Evolutionary conservation across 495 filamentous ascomycete species (phyloP).

Genomic region (Entonaema liquescens): DNA sequence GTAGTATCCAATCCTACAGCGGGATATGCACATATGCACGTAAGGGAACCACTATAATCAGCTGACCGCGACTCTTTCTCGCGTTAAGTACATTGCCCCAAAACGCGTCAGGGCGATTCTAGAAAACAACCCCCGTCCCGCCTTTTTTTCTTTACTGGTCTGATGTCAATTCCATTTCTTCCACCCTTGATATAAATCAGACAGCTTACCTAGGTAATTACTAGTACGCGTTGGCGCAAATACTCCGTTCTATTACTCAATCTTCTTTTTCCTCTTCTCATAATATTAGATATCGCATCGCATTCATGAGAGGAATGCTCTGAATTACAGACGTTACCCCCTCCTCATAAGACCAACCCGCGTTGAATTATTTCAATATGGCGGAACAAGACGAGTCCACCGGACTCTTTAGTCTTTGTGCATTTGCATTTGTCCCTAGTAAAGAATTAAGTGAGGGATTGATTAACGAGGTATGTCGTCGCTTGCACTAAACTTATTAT

Average conservation of each 20-base stretch:
- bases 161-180: slow-evolving; percentile 20
- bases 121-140: slow-evolving; percentile 36
- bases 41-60: slow-evolving; percentile 23
- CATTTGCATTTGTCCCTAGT: slow-evolving; percentile 57
- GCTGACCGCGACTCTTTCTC: slow-evolving; percentile 38
- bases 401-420: slow-evolving; percentile 50
- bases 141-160: slow-evolving; percentile 13
- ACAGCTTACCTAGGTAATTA: slow-evolving; percentile 1
- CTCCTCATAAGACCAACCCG: background rate
- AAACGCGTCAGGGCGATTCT: slow-evolving; percentile 34
- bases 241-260: background rate
- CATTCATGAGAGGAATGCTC: slow-evolving; percentile 15
- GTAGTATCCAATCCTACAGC: background rate
- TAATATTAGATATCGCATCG: background rate
- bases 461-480: slow-evolving; percentile 55
- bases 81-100: slow-evolving; percentile 36
- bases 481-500: background rate
- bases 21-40: slow-evolving; percentile 10
- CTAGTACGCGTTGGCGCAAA: slow-evolving; percentile 5
- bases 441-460: slow-evolving; percentile 51
- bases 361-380: slow-evolving; percentile 47
- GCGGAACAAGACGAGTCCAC: slow-evolving; percentile 44
- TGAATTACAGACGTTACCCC: background rate
- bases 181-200: background rate
- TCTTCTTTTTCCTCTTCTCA: background rate